Conservation (phyloP, 768 basidiomycete species). For the Termitomyces sp. region DNA sequence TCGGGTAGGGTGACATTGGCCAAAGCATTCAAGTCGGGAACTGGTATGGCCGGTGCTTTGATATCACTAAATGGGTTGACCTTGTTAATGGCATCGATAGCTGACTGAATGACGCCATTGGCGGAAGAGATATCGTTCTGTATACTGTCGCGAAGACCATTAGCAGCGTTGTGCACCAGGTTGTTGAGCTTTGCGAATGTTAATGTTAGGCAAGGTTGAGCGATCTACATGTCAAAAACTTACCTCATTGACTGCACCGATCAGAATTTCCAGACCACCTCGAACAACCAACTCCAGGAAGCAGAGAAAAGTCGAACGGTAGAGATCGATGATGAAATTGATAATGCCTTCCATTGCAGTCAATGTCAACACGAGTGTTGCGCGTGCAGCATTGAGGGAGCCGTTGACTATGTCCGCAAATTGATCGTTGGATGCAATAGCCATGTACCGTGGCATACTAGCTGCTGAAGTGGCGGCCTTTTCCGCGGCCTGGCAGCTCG, state of each 20-base stretch:
- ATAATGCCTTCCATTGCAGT: conserved; percentile 86
- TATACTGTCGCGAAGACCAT: conserved; percentile 61
- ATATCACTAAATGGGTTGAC: conserved; percentile 72
- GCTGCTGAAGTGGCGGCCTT: conserved; percentile 76
- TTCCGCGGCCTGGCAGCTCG: conserved; percentile 85
- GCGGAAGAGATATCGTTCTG: conserved; percentile 65
- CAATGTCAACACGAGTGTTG: conserved; percentile 66
- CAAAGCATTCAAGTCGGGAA: conserved; percentile 72
- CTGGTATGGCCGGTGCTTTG: conserved; percentile 63
- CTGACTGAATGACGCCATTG: conserved; percentile 63
- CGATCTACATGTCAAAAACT: conserved; percentile 17
- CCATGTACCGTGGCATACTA: conserved; percentile 87
- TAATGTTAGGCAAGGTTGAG: background rate
- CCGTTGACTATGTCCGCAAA: conserved; percentile 77
- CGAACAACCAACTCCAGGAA: conserved; percentile 87
- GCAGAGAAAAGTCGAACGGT: conserved; percentile 91
- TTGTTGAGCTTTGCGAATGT: conserved; percentile 60
- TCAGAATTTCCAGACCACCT: conserved; percentile 76
- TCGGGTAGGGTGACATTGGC: conserved; percentile 79
- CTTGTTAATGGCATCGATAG: conserved; percentile 69
- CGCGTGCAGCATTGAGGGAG: conserved; percentile 75
- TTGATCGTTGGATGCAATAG: conserved; percentile 77
- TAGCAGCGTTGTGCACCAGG: conserved; percentile 59
- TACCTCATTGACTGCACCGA: conserved; percentile 82
- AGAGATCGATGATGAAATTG: conserved; percentile 89